Percentiles rank a stretch among this genome's conserved stretches.
Evolutionary conservation across 192 early-diverging fungal species (phyloP).

Genomic region (Backusella tarrabulga): DNA sequence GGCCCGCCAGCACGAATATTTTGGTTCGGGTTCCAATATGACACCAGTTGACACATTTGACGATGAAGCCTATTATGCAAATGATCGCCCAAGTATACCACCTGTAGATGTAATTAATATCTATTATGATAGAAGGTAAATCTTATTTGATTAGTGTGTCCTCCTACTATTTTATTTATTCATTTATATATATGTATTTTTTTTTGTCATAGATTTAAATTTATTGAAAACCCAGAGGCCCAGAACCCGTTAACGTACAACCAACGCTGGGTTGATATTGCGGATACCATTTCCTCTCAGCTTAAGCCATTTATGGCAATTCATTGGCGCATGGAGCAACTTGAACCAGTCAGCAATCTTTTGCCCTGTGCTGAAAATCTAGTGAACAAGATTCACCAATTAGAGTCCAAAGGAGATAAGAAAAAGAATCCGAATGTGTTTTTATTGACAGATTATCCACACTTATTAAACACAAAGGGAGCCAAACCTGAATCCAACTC

Average conservation of each 20-base stretch:
- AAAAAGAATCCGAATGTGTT: slow-evolving; percentile 24
- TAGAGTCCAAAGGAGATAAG: not conserved
- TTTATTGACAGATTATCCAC: slow-evolving; percentile 42
- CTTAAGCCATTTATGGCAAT: slow-evolving; percentile 38
- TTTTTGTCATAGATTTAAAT: slow-evolving; percentile 19
- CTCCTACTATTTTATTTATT: not conserved
- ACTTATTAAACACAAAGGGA: slow-evolving; percentile 26
- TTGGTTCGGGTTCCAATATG: not conserved
- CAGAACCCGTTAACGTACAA: slow-evolving; percentile 25
- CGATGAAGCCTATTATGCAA: not conserved
- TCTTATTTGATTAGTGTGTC: not conserved
- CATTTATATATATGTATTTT: not conserved
- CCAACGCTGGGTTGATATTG: slow-evolving; percentile 21
- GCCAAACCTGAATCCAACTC: slow-evolving; percentile 36
- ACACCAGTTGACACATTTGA: not conserved
- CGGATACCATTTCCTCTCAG: slow-evolving; percentile 25
- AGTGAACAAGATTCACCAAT: slow-evolving; percentile 4
- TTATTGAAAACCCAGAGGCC: slow-evolving; percentile 24
- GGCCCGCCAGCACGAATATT: not conserved
- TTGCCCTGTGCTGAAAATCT: slow-evolving; percentile 33
- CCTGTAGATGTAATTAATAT: slow-evolving; percentile 22
- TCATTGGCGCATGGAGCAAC: slow-evolving; percentile 44
- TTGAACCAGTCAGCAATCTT: slow-evolving; percentile 19
- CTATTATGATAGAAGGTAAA: slow-evolving; percentile 34
- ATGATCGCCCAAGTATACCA: not conserved